These are phyloP conservation scores for Stemphylium vesicarium DNA, from an alignment of 2,329 filamentous ascomycete genomes.

Conservation along the genomic window DNA sequence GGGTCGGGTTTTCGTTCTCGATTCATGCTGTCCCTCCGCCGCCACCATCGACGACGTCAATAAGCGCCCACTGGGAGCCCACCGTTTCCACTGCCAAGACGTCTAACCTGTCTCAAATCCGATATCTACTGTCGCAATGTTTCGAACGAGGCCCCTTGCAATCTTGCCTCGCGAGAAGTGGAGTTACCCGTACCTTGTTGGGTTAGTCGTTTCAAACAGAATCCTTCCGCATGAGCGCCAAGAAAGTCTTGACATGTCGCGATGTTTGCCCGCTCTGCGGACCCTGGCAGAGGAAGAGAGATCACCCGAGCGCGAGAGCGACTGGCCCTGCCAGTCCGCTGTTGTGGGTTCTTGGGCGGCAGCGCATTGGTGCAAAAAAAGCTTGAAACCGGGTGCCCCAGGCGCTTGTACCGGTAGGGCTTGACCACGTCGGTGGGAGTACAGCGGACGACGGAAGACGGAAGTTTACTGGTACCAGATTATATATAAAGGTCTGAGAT, in stretches of 20 bases:
- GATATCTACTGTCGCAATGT: constrained; percentile 3
- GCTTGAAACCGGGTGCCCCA: constrained; percentile 15
- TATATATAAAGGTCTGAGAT: constrained; percentile 17
- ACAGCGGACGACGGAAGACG: background rate
- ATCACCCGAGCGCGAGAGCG: constrained; percentile 10
- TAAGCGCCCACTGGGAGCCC: no score
- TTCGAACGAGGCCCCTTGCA: constrained; percentile 20
- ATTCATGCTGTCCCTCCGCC: background rate
- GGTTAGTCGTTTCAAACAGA: constrained; percentile 27
- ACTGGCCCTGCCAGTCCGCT: constrained; percentile 4
- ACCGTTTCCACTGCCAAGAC: background rate
- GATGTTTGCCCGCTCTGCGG: constrained; percentile 5
- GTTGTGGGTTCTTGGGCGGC: constrained; percentile 3
- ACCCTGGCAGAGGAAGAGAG: constrained; percentile 4
- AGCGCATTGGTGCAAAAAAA: constrained; percentile 12
- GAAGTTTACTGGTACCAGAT: background rate
- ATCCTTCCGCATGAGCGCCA: constrained; percentile 15
- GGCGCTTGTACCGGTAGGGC: constrained; percentile 10
- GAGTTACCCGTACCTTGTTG: constrained; percentile 7
- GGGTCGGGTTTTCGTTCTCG: background rate
- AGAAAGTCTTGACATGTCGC: constrained; percentile 5
- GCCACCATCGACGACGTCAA: background rate
- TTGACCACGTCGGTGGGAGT: constrained; percentile 7
- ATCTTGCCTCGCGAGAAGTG: constrained; percentile 23
- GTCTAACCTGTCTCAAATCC: no score